Base-by-base conservation (phyloP, 1,139 yeast species). In the Debaryomyces nepalensis region DNA sequence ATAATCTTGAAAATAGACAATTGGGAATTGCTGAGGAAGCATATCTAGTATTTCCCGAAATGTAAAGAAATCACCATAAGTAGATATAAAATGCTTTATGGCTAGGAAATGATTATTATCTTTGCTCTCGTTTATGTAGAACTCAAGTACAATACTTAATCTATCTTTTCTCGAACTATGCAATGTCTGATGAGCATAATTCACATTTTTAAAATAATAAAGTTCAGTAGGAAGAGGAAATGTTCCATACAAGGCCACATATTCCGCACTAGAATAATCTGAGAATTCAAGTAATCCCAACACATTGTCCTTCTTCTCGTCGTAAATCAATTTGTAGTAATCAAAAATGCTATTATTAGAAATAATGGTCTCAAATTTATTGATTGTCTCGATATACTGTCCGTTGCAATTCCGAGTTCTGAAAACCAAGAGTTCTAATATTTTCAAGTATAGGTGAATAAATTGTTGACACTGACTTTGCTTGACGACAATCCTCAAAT, bases 191-290 rank as follows among this genome's bases (percentile, higher is more conserved):
- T 12, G 8, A 2, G 19, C 15, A 15, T 22, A 46, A 40, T 12
- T 34, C 37, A 15, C 40, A 5, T 31, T 37, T 3, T 30, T 41
- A 2, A 46, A 44, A 42, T 64, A 69, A 35, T 50, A 57, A 2
- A 49, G 48, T 1, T 45, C 41, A 7, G 51, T 43, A 2, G 70
- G 67, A 2, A 50, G 46, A 0, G 68, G 66, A 2, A 62, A 43
- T 8, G 41, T 43, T 1, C 52, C 59, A 37, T 54, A 52, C 3
- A 62, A 33, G 0, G 70, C 68, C 32, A 53, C 50, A 40, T 52
- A 55, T 41, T 73, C 79, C 2, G 77, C 75, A 9, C 64, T 50
- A 3, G 68, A 57, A 43, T 44, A 70, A 44, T 72, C 73, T 8
- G 57, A 50, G 5, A 39, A 33, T 2, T 50, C 48, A 3, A 60